Evolutionary conservation across 768 basidiomycete species (phyloP).

Genomic region (Phylloporus sp.): DNA sequence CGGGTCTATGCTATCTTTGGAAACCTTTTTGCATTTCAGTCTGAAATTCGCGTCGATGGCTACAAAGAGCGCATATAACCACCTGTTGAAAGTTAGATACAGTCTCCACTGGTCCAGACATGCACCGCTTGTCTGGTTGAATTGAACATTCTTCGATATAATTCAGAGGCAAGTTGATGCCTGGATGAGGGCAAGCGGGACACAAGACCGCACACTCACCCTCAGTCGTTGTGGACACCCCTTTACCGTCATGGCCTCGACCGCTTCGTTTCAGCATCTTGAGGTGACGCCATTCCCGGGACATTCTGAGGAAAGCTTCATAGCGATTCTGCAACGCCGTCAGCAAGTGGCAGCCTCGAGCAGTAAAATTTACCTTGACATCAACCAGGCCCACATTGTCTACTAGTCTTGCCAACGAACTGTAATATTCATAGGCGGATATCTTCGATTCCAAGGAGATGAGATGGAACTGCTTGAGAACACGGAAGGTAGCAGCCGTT

Average conservation of each 20-base stretch:
- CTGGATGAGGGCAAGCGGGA: neutral
- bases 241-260: neutral
- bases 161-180: neutral
- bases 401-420: conserved; percentile 16
- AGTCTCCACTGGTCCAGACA: too few species aligned
- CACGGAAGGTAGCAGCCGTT: conserved; percentile 10
- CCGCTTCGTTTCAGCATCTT: neutral
- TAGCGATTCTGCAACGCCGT: neutral
- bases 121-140: too few species aligned
- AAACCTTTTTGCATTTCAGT: conserved; percentile 18
- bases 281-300: neutral
- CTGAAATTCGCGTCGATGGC: conserved; percentile 31
- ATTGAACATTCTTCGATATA: neutral
- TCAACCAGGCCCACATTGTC: conserved; percentile 24
- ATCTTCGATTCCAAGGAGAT: conserved; percentile 25
- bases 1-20: conserved; percentile 14
- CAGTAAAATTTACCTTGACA: conserved; percentile 3
- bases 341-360: neutral
- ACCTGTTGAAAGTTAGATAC: conserved; percentile 2
- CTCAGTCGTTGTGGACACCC: neutral
- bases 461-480: conserved; percentile 1
- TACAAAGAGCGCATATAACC: conserved; percentile 20
- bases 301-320: neutral
- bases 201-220: neutral
- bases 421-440: conserved; percentile 30